A percentile compares a stretch with the other conserved stretches of the same genome.
Conservation (phyloP, 345 rosid species). For the Murraya paniculata region DNA sequence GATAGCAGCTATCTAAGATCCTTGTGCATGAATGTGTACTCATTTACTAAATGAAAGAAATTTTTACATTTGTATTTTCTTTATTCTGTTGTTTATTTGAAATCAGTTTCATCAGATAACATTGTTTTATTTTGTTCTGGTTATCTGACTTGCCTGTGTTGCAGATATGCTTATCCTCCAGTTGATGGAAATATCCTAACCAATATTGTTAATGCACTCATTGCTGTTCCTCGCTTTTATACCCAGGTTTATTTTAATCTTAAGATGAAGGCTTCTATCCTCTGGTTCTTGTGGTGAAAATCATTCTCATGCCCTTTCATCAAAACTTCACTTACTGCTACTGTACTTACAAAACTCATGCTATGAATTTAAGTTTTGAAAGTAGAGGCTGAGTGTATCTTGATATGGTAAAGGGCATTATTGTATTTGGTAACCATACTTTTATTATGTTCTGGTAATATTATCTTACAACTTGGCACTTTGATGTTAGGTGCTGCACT, state of each 20-base stretch:
- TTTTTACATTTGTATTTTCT: not conserved
- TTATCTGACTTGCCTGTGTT: constrained; percentile 12
- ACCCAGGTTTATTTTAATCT: constrained; percentile 62
- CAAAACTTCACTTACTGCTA: not conserved
- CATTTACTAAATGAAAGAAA: too few species aligned
- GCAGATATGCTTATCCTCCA: constrained; percentile 95
- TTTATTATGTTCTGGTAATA: not conserved
- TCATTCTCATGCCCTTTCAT: not conserved
- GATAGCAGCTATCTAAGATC: not conserved
- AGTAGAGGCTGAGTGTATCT: not conserved
- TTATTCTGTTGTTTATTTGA: not conserved
- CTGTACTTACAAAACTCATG: not conserved
- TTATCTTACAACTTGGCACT: not conserved
- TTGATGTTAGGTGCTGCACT: constrained; percentile 69
- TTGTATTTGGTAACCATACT: not conserved
- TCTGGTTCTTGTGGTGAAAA: not conserved
- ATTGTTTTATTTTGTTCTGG: constrained; percentile 12
- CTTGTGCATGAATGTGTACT: constrained; percentile 3
- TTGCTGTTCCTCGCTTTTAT: constrained; percentile 92
- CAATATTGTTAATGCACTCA: constrained; percentile 93
- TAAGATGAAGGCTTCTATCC: constrained; percentile 4
- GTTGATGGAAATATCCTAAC: constrained; percentile 96
- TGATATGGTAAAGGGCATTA: not conserved
- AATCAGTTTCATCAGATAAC: not conserved
- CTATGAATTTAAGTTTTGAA: not conserved